Evolutionary conservation across 345 rosid genomes (phyloP), one percentile per base, ranked within the genome.

Genomic region (Heritiera fomes): DNA sequence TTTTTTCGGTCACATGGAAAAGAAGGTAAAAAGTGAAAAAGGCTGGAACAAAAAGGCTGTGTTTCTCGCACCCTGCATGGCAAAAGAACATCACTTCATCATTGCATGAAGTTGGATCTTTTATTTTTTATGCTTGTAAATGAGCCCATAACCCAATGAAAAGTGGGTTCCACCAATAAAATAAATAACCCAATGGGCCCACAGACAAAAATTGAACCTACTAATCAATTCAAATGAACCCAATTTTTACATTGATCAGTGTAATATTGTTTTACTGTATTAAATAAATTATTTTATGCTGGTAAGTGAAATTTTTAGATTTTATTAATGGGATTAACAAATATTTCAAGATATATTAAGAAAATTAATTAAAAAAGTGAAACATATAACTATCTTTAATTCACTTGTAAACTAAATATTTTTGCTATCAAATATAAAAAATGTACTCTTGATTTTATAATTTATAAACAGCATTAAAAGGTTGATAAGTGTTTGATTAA

Each of bases 51-150:
- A 49, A 47, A 45, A 28, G 14, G 11, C 50, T 56, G 81, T 66
- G 45, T 12, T 30, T 59, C 46, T 80, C 85, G 73, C 87, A n/a
- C n/a, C n/a, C n/a, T 80, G 82, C 85, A 76, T 78, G 76, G 64
- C 55, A 76, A 77, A 80, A 83, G 83, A 81, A 75, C 71, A 15
- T 38, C 47, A 75, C 80, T 73, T 55, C 76, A 80, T 80, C 5
- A 72, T 85, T 4, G 20, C 40, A 32, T 66, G 78, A 47, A 73
- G 80, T 67, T 71, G 77, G 77, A 28, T 61, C 47, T 32, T 1
- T 56, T 6, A 41, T 1, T 56, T 5, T 59, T 18, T 53, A 46
- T 43, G 34, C 14, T 30, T 58, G 8, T 20, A 40, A 34, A 59
- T 78, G 59, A 14, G 1, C 62, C 68, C 76, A n/a, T 18, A 5